A percentile compares a stretch with the other conserved stretches of the same genome.
Conservation (phyloP, 225 moss, liverwort and hornwort species). For the Pleurozium schreberi region DNA sequence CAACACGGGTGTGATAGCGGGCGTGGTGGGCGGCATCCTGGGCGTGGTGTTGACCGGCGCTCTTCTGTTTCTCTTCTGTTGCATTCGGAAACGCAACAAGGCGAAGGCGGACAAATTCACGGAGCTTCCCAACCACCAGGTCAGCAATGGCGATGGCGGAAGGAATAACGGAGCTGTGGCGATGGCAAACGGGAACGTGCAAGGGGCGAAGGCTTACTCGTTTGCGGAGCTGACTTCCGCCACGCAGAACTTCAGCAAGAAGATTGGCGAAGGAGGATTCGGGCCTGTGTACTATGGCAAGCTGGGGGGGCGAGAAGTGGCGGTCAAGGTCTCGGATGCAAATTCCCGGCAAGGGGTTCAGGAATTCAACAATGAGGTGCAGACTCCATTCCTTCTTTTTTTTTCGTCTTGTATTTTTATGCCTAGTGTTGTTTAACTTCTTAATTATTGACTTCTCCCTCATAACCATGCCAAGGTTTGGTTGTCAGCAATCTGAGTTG, state of each 20-base stretch:
- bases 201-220: slow-evolving; percentile 7
- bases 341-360: slow-evolving; percentile 24
- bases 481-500: not conserved
- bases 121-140: not conserved
- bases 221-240: not conserved
- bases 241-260: slow-evolving; percentile 12
- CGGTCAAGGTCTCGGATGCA: slow-evolving; percentile 16
- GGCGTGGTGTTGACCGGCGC: not conserved
- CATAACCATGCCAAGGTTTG: not conserved
- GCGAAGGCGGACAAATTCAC: not conserved
- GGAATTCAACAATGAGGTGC: slow-evolving; percentile 46
- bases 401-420: not conserved
- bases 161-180: not conserved
- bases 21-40: slow-evolving; percentile 2
- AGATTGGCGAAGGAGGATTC: slow-evolving; percentile 34
- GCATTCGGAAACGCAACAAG: not conserved
- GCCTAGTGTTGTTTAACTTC: not conserved
- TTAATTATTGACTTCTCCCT: too few relatives aligned
- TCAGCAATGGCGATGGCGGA: not conserved
- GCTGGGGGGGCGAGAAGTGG: slow-evolving; percentile 21
- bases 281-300: slow-evolving; percentile 35
- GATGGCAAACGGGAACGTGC: not conserved
- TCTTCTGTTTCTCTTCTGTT: not conserved
- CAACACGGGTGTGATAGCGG: slow-evolving; percentile 10
- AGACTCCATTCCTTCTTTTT: not conserved